Evolutionary conservation across 805 yeast species (phyloP).

Genomic region (Zygosaccharomyces rouxii): DNA sequence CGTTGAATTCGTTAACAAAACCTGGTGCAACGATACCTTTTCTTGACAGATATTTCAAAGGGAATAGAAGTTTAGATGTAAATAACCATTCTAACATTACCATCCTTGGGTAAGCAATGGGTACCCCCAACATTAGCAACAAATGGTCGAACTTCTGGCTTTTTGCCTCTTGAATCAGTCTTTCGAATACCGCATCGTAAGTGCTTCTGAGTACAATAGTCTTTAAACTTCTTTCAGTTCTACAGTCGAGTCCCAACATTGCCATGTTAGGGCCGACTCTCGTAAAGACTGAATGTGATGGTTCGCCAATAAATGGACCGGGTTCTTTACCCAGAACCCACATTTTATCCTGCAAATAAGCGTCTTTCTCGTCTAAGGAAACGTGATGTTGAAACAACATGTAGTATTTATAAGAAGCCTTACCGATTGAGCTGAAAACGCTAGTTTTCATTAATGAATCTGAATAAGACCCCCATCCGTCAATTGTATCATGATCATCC

Average conservation of each 20-base stretch:
- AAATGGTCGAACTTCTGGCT: conserved; percentile 63
- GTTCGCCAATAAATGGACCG: conserved; percentile 69
- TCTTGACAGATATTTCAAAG: conserved; percentile 56
- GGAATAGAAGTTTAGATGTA: conserved; percentile 56
- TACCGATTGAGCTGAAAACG: conserved; percentile 69
- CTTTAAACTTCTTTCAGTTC: conserved; percentile 76
- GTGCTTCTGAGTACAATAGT: conserved; percentile 52
- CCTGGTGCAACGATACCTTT: conserved; percentile 64
- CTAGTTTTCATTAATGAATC: conserved; percentile 69
- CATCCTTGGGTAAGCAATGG: conserved; percentile 89
- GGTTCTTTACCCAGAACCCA: conserved; percentile 58
- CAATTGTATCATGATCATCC: conserved; percentile 96
- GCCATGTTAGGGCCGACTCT: conserved; percentile 71
- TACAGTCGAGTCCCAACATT: conserved; percentile 80
- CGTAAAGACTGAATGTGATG: conserved; percentile 64
- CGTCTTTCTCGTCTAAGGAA: conserved; percentile 42
- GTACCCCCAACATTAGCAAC: conserved; percentile 84
- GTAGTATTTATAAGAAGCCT: conserved; percentile 77
- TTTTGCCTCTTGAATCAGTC: conserved; percentile 54
- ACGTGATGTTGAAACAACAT: conserved; percentile 89
- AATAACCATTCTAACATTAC: conserved; percentile 84
- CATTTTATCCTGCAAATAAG: conserved; percentile 41
- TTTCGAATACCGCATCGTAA: conserved; percentile 56
- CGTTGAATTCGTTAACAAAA: conserved; percentile 86
- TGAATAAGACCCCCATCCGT: conserved; percentile 88